These are phyloP conservation scores for Alternaria postmessia DNA, from an alignment of 2,329 filamentous ascomycete genomes.

Conservation along the genomic window DNA sequence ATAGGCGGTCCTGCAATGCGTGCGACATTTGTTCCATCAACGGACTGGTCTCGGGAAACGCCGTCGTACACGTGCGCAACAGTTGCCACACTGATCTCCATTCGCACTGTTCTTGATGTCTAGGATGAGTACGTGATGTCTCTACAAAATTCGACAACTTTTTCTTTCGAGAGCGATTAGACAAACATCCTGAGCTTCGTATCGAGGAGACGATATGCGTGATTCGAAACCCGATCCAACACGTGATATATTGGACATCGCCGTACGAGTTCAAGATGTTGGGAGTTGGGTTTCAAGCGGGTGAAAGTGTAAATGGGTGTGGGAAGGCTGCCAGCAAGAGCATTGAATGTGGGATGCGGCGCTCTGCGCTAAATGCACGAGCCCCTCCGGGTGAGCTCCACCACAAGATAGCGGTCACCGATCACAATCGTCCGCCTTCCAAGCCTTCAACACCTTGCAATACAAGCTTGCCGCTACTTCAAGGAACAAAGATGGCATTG, in stretches of 20 bases:
- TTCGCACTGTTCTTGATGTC: not conserved
- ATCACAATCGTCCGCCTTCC: not conserved
- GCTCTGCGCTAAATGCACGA: constrained; percentile 1
- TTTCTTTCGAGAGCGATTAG: not conserved
- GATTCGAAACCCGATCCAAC: not conserved
- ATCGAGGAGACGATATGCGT: not conserved
- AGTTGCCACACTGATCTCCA: not conserved
- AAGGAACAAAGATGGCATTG: not conserved
- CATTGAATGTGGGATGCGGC: not conserved
- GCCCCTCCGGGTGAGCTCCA: not conserved
- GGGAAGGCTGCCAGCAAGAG: not conserved
- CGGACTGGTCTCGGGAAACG: not conserved
- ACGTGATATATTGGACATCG: not conserved
- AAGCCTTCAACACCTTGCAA: not conserved
- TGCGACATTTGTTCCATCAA: not conserved
- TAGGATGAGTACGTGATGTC: not conserved
- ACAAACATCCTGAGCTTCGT: not conserved
- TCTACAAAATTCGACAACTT: not conserved
- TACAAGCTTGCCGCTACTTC: not conserved
- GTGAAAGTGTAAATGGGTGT: not conserved
- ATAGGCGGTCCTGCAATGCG: not conserved
- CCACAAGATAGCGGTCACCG: not conserved
- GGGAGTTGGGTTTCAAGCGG: not conserved
- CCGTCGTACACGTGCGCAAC: not conserved
- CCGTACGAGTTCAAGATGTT: not conserved